Conservation (phyloP, 2,329 filamentous ascomycete genomes). For the Fusarium redolens region DNA sequence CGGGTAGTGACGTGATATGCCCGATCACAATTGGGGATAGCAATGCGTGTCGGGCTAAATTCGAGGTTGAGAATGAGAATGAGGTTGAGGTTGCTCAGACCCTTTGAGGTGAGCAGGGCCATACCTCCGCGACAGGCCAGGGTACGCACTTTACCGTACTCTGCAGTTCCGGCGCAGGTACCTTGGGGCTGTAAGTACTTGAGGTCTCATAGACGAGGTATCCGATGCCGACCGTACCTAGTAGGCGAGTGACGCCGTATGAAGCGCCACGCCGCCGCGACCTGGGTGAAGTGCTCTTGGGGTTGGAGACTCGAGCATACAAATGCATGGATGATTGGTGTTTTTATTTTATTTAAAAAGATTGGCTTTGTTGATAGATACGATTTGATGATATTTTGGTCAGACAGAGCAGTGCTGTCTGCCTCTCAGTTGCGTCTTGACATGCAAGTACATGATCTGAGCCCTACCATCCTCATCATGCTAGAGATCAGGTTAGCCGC, state of each 20-base stretch:
- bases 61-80: slow-evolving; percentile 15
- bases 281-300: slow-evolving; percentile 16
- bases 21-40: slow-evolving; percentile 13
- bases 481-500: slow-evolving; percentile 7
- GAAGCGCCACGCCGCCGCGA: slow-evolving; percentile 45
- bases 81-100: slow-evolving; percentile 30
- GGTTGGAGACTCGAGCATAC: slow-evolving; percentile 22
- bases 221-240: slow-evolving; percentile 4
- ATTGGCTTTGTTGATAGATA: background rate
- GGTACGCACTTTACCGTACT: background rate
- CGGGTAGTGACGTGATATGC: slow-evolving; percentile 27
- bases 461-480: background rate
- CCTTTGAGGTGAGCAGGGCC: slow-evolving; percentile 18
- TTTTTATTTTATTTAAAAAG: background rate
- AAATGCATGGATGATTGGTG: background rate
- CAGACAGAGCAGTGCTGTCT: background rate
- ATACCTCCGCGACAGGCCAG: slow-evolving; percentile 3
- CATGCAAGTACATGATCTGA: background rate
- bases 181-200: slow-evolving; percentile 28
- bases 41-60: slow-evolving; percentile 13
- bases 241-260: slow-evolving; percentile 40
- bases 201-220: slow-evolving; percentile 11
- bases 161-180: slow-evolving; percentile 18
- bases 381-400: background rate
- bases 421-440: background rate